phyloP scores from a whole-genome alignment of 805 yeast genomes.

The Cyberlindnera euphorbiiphila region DNA sequence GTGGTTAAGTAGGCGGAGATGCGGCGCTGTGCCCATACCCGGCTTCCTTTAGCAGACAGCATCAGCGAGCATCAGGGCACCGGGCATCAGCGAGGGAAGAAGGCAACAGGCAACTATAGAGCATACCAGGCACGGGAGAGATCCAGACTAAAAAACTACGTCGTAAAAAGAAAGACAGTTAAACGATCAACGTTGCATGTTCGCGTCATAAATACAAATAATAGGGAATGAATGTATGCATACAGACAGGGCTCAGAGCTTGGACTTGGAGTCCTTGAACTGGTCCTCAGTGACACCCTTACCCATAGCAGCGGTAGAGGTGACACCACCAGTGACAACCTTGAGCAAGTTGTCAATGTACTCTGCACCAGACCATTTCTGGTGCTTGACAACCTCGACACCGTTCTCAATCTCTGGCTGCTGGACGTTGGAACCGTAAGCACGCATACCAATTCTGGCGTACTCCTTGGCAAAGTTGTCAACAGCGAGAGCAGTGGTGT shows the following conservation, averaged over 20 bases:
- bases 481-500: conserved; percentile 89
- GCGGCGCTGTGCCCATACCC: conserved; percentile 14
- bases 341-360: conserved; percentile 88
- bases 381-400: conserved; percentile 96
- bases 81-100: no score
- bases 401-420: conserved; percentile 81
- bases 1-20: neutral
- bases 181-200: conserved; percentile 6
- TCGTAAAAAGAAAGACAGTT: no score
- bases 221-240: neutral
- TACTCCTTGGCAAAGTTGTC: conserved; percentile 80
- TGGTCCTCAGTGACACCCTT: conserved; percentile 97
- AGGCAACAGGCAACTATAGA: no score
- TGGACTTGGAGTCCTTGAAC: conserved; percentile 50
- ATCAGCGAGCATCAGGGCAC: no score
- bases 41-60: conserved; percentile 17
- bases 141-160: neutral
- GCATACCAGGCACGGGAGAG: no score
- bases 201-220: no score
- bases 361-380: conserved; percentile 98
- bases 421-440: conserved; percentile 87
- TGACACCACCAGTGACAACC: conserved; percentile 89
- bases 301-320: conserved; percentile 98
- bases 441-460: conserved; percentile 86
- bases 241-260: conserved; percentile 10